Conservation (phyloP, 75 land plant genomes). For the Azolla pinnata region DNA sequence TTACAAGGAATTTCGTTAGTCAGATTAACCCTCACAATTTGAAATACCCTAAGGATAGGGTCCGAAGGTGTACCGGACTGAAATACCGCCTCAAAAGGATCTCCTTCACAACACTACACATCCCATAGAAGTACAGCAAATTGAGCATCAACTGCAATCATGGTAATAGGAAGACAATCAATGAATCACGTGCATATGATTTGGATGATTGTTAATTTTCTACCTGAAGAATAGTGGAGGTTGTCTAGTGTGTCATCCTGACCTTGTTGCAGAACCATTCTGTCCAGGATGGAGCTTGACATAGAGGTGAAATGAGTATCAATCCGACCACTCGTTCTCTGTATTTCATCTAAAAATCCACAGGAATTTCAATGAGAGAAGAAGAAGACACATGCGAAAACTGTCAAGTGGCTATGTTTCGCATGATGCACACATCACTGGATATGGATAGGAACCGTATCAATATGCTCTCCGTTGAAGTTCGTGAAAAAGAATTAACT, state of each 20-base stretch:
- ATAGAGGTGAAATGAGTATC: conserved; percentile 81
- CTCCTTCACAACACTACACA: conserved; percentile 74
- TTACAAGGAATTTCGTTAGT: not conserved
- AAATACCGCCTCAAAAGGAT: conserved; percentile 71
- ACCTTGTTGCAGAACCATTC: conserved; percentile 97
- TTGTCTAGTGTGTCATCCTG: not conserved
- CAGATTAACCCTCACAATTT: not conserved
- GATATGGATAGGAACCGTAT: no score
- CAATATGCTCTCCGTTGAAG: no score
- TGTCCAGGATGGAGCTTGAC: conserved; percentile 78
- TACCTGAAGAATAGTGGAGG: not conserved
- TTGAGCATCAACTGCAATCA: conserved; percentile 60
- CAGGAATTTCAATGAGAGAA: conserved; percentile 6
- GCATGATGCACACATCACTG: no score
- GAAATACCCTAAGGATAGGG: not conserved
- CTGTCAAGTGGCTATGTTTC: not conserved
- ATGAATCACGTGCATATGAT: not conserved
- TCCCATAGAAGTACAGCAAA: conserved; percentile 80
- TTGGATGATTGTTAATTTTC: not conserved
- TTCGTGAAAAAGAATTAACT: not conserved
- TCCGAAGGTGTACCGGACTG: conserved; percentile 46
- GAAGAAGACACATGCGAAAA: conserved; percentile 1
- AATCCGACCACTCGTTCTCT: conserved; percentile 69
- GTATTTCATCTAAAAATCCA: conserved; percentile 77
- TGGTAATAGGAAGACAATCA: not conserved